Evolutionary conservation across 768 basidiomycete genomes (phyloP), one percentile per base, ranked within the genome.

Genomic region (Porphyrellus cyaneotinctus): DNA sequence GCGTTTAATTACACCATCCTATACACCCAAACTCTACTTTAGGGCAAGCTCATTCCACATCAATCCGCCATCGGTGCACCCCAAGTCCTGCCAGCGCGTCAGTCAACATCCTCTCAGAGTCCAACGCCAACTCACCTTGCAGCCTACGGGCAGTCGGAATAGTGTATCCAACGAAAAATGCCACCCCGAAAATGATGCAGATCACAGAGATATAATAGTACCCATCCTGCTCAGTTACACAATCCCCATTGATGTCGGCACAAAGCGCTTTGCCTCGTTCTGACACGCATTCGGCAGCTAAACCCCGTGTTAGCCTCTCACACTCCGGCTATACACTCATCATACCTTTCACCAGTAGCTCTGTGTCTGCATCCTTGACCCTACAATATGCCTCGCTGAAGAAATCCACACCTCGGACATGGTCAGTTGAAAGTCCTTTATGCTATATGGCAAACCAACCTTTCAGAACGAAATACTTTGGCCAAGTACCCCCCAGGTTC

Each of bases 401-500:
- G 31, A 81, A 70, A 70, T 99, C 97, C 56, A 98, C 92, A 12
- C 89, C 89, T 88, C 54, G 7, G 13, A 32, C 38, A 52, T 2
- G 36, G 56, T 60, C 52, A 65, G 59, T 23, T 35, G 47, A 20
- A 33, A 12, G 18, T n/a, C 37, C 38, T 7, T 42, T 11, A 30
- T 28, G 24, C 5, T 28, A 49, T 30, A 2, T 20, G 33, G 5
- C 15, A 18, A 57, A 43, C 32, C 49, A 52, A 80, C 90, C 93
- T 74, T 93, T 92, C n/a, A 99, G 77, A 36, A 99, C 86, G 62
- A 97, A 95, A 74, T 84, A 97, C 61, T 88, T 86, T 8, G 97
- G 97, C 95, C 97, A 98, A 4, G 97, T 99, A 20, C 97, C 97
- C 38, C 97, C 97, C 60, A 99, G 81, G 68, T 99, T 99, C 17